Evolutionary conservation across 75 land plant species (phyloP), one percentile per base, ranked within the genome.

Genomic region (Cunninghamia lanceolata): DNA sequence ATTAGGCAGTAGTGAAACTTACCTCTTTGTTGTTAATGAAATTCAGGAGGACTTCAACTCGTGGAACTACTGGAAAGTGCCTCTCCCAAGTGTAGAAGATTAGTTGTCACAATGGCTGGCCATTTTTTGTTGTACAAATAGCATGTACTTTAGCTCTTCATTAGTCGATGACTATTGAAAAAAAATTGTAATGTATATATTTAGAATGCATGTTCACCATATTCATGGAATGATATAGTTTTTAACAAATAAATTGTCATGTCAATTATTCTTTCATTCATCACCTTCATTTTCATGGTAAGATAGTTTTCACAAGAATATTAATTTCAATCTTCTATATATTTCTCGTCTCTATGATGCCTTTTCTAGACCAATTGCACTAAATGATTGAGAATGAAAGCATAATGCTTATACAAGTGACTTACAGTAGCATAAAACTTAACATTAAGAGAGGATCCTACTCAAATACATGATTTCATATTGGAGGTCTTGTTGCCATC

Each of bases 1-100:
- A 15, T 70, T 71, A 86, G 38, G 32, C 19, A 21, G 45, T 16
- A 1, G 38, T 21, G 28, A 50, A n/a, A 35, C 82, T 52, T n/a
- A 54, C 16, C 43, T 87, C 17, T 86, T 36, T 79, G 38, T 45
- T 73, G 14, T 39, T 21, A 46, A 25, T 88, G 63, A 43, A 70
- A 85, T 89, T 87, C 95, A 97, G 99, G 97, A 97, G 82, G 99
- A 95, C 63, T 97, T 82, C 85, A 97, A 97, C 82, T 87, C 92
- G 0, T 95, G 96, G 99, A 97, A 97, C 79, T 97, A 56, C 84
- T 97, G 97, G 99, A 95, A 88, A 86, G 56, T 92, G 87, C 96
- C 97, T 21, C 87, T 95, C n/a, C 97, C 92, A 15, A 88, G 87
- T 46, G 80, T 96, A 71, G 94, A 91, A 21, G 89, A 89, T 83